Evolutionary conservation across 768 basidiomycete species (phyloP), one percentile per base, ranked within the genome.

Genomic region (Russula olivacea): DNA sequence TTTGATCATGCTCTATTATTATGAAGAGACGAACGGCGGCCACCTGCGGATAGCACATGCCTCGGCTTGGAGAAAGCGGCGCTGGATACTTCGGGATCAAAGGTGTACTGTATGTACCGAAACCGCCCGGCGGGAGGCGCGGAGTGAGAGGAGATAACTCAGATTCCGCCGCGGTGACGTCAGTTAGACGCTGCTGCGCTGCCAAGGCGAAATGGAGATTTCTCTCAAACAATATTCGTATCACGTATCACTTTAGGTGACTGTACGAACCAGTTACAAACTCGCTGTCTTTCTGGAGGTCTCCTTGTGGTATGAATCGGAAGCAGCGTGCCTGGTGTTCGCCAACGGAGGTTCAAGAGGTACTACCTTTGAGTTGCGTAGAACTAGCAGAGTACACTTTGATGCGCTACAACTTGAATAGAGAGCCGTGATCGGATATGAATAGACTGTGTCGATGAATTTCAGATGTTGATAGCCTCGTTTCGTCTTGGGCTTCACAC

Each of bases 101-200:
- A 36, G 36, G 28, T 28, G 28, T 2, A 2, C 9, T 12, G 5
- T 36, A 12, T 12, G 36, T 12, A 6, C n/a, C n/a, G 32, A 23
- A 43, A 32, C 41, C 30, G 21, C 25, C 19, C 14, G 25, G 23
- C 19, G 11, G n/a, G 40, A 15, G 30, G 50, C 55, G 61, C 56
- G 61, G 56, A 53, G 56, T 10, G 32, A 53, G 34, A 36, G 50
- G 56, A 40, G 41, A 49, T 41, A 41, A 7, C 10, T 51, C 25
- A 50, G 28, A 40, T 8, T 40, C 9, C 19, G 52, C 62, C 62
- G 57, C 57, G 57, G 62, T 51, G 57, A 59, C 40, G 23, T 30
- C 32, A 57, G 41, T 36, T 30, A 34, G 21, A 34, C 23, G 40
- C 51, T 41, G 30, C 50, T 34, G 12, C 23, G 30, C 50, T 34